A percentile compares a stretch with the other conserved stretches of the same genome.
Evolutionary conservation across 2,329 filamentous ascomycete genomes (phyloP).

Genomic region (Grosmannia huntii): DNA sequence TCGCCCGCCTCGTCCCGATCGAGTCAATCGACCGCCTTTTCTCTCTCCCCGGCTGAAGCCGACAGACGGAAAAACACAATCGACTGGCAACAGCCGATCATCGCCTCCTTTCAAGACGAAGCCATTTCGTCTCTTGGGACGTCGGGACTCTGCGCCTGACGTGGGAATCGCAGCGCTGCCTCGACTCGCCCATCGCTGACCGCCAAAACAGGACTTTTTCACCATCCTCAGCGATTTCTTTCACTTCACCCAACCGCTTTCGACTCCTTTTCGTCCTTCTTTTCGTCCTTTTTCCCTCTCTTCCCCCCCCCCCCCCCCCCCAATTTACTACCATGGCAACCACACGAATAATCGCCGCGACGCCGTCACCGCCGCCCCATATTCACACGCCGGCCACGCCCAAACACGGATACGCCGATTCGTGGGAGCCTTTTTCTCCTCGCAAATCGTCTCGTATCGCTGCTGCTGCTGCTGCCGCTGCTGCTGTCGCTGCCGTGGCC

Average conservation of each 20-base stretch:
- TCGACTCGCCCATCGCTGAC: not conserved
- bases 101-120: not conserved
- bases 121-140: not conserved
- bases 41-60: not conserved
- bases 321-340: not conserved
- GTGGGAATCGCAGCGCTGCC: not conserved
- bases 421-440: conserved; percentile 60
- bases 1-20: not conserved
- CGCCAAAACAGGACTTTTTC: not conserved
- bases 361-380: conserved; percentile 46
- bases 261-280: not conserved
- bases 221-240: not conserved
- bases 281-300: not conserved
- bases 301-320: not conserved
- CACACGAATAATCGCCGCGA: conserved; percentile 24
- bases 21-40: not conserved
- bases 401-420: conserved; percentile 52
- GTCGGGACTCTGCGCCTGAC: not conserved
- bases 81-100: not conserved
- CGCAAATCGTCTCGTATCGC: conserved; percentile 56
- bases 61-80: not conserved
- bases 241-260: not conserved
- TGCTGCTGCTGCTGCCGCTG: conserved; percentile 29
- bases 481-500: not conserved
- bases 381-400: conserved; percentile 58